Conservation (phyloP, 106 monocot genomes). For the Hemerocallis citrina region DNA sequence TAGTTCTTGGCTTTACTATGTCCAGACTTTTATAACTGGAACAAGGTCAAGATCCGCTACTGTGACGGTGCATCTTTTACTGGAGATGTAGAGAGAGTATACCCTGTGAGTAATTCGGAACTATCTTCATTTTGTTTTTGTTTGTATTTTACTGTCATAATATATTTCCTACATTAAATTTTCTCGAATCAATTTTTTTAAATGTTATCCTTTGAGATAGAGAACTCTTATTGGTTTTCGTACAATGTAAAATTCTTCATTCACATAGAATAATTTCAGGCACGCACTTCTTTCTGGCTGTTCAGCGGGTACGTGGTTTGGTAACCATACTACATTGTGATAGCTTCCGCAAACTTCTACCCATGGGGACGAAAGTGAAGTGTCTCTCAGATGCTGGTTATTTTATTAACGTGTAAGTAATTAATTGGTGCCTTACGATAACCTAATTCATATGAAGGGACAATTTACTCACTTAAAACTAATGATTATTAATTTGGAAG, state of each 20-base stretch:
- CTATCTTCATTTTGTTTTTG: background rate
- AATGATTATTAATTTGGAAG: background rate
- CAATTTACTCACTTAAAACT: background rate
- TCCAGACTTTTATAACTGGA: constrained; percentile 77
- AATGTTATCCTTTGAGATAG: too few relatives aligned
- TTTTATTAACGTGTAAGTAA: constrained; percentile 59
- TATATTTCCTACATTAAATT: too few relatives aligned
- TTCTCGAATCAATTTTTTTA: too few relatives aligned
- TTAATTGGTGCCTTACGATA: background rate
- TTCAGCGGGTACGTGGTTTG: constrained; percentile 83
- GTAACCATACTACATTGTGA: constrained; percentile 75
- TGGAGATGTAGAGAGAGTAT: constrained; percentile 75
- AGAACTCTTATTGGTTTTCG: too few relatives aligned
- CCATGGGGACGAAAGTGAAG: constrained; percentile 43
- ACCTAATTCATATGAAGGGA: background rate
- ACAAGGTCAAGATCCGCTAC: constrained; percentile 78
- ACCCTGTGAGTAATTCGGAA: constrained; percentile 50
- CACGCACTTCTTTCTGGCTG: constrained; percentile 88
- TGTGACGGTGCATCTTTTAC: constrained; percentile 96
- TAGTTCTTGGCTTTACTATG: background rate
- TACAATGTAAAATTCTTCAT: too few relatives aligned
- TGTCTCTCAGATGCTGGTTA: constrained; percentile 86
- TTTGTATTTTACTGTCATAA: too few relatives aligned
- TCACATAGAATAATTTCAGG: too few relatives aligned
- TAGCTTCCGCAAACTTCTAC: constrained; percentile 43